Percentiles rank a stretch among this genome's conserved stretches.
Conservation (phyloP, 164 flowering plant species). For the Umbilicus rupestris region DNA sequence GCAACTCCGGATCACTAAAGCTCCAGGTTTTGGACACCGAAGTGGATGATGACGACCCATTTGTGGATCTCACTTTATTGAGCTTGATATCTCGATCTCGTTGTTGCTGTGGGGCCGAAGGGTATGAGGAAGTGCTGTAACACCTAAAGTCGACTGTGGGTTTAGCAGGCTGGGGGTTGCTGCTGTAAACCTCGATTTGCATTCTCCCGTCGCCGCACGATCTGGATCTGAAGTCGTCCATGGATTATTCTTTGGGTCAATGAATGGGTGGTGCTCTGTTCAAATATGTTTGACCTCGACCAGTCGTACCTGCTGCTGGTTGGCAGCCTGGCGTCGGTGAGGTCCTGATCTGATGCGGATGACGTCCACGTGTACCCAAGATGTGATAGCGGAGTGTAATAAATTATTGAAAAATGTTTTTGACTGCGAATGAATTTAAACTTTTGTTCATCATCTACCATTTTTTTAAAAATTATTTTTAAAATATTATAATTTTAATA, state of each 20-base stretch:
- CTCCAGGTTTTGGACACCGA: conserved; percentile 21
- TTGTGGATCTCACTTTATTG: conserved; percentile 3
- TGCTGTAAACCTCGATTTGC: not conserved
- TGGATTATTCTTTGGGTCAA: not conserved
- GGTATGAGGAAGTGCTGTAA: conserved; percentile 3
- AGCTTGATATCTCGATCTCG: conserved; percentile 1
- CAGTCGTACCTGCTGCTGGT: no score
- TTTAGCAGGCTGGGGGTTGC: not conserved
- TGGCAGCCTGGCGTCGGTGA: no score
- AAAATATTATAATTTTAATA: no score
- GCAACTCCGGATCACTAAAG: conserved; percentile 57
- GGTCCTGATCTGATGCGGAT: no score
- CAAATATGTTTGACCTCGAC: no score
- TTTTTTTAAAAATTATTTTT: no score
- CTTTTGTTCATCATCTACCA: no score
- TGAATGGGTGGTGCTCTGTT: not conserved
- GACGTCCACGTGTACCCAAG: no score
- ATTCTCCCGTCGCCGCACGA: not conserved
- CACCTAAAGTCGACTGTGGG: conserved; percentile 3
- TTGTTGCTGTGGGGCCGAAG: not conserved
- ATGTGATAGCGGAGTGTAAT: no score
- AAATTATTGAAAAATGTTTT: no score
- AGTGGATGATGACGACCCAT: conserved; percentile 1
- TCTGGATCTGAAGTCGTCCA: conserved; percentile 8
- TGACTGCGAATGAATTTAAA: no score